These are phyloP conservation scores for Penicillium steckii DNA, from an alignment of 495 filamentous ascomycete species.

Conservation along the genomic window DNA sequence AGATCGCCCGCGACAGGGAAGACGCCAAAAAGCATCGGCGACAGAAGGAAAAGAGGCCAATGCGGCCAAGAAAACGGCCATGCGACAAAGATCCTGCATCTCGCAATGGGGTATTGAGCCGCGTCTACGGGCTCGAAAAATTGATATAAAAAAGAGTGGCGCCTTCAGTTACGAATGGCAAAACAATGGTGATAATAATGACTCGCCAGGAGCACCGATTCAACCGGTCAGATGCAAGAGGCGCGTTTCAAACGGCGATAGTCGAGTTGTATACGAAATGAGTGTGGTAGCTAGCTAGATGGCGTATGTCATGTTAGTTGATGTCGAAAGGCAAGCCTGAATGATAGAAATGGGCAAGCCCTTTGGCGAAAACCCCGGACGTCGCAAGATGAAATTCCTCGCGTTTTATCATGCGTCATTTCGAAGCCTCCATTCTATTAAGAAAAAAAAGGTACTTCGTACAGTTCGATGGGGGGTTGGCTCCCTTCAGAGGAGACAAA, in stretches of 20 bases:
- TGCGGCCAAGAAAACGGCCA: slow-evolving; percentile 25
- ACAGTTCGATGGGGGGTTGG: slow-evolving; percentile 16
- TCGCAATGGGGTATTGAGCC: slow-evolving; percentile 7
- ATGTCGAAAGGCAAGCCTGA: neutral
- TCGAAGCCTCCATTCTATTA: slow-evolving; percentile 13
- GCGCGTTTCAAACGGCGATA: slow-evolving; percentile 1
- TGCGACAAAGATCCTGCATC: slow-evolving; percentile 25
- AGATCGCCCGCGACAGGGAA: slow-evolving; percentile 69
- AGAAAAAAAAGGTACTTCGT: slow-evolving; percentile 8
- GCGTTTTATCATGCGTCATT: slow-evolving; percentile 13
- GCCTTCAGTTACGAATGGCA: slow-evolving; percentile 2
- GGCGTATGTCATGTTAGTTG: slow-evolving; percentile 15
- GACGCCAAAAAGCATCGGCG: slow-evolving; percentile 79
- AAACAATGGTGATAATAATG: slow-evolving; percentile 3
- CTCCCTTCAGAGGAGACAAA: slow-evolving; percentile 9
- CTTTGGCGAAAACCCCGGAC: neutral
- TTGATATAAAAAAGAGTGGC: slow-evolving; percentile 16
- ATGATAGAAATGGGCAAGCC: neutral
- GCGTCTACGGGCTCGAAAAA: slow-evolving; percentile 13
- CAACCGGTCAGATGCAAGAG: slow-evolving; percentile 17
- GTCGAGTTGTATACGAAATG: neutral
- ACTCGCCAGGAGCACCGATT: slow-evolving; percentile 27
- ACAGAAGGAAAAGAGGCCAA: slow-evolving; percentile 34
- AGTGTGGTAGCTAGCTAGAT: slow-evolving; percentile 9
- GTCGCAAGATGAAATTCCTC: slow-evolving; percentile 13